Base-by-base conservation (phyloP, 2,329 filamentous ascomycete genomes). In the Exophiala oligosperma region DNA sequence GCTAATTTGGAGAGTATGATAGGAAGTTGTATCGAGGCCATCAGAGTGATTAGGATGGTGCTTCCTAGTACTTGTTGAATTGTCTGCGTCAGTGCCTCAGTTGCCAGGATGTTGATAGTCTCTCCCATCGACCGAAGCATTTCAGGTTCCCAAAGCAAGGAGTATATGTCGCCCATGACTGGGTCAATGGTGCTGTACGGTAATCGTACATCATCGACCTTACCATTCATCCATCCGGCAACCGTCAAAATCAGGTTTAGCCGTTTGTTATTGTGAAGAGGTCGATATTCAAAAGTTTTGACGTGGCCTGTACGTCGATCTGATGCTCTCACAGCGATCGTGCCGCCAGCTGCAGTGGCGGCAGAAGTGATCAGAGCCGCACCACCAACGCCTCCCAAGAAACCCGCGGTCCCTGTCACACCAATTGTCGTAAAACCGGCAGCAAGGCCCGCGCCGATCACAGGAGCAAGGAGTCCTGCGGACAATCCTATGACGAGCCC, bases 121-220 rank as follows among this genome's bases (percentile, higher is more conserved):
- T 94, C 91, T 83, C 94, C 94, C 88, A 97, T 99, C 74, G 91
- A 96, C 67, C 86, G 88, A 70, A 99, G 82, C 92, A 99, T 96
- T 71, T 99, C 94, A 2, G 94, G 95, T 73, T 99, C 94, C 92
- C 94, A 99, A 58, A 95, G 80, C 9, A 99, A 88, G 0, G 93
- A 97, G 76, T 99, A 99, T 14, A 99, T 87, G 71, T 99, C 94
- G 11, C 94, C 94, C 94, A 99, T 99, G 63, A 97, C 85, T 0
- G 95, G 91, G 72, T 99, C 92, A 5, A 99, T 89, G 0, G 95
- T 99, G 77, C 92, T 97, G 74, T 90, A 99, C 6, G 94, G 94
- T 69, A 99, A 76, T 60, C 94, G 90, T 50, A 99, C 92, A 72
- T 99, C 94, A 75, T 99, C 94, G 53, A 96, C 87, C 71, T 96